Base-by-base conservation (phyloP, 1,284 basidiomycete species). In the Malassezia equina region DNA sequence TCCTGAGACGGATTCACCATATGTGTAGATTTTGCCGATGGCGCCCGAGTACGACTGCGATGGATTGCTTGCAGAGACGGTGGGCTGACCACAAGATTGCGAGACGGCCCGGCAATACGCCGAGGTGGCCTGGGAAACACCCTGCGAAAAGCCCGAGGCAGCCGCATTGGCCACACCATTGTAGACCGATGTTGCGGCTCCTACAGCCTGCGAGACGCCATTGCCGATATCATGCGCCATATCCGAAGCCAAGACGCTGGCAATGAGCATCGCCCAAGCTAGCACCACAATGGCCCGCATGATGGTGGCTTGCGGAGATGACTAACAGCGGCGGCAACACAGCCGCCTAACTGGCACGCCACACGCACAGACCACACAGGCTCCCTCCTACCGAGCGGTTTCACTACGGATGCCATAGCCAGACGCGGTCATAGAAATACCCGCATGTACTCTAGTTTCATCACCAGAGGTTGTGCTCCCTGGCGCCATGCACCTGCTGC, bases 11-110 rank as follows among this genome's bases (percentile, higher is more conserved):
- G 40, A 34, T n/a, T 44, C 48, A 11, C 48, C 54, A 29, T 32
- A 39, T 3, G 33, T 56, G n/a, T 47, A 36, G 2, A 56, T 15
- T 9, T 48, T 51, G 47, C 54, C 54, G 8, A 56, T 51, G 11
- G 42, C 54, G 19, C 34, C 34, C 34, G 19, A 51, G 44, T 51
- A 56, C 11, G 33, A 39, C 39, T 56, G 54, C 13, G 17, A 33
- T 1, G 54, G 54, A 27, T 56, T 33, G 15, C 17, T 46, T 3
- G 42, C 42, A 7, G 12, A 25, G 4, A 49, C 54, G 7, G 48
- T 51, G 6, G 46, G 46, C 41, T 43, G 24, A 17, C 41, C 41
- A 43, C 41, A 28, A 3, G 24, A 43, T 43, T 24, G 15, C 24
- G 41, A 24, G 21, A 15, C 41, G 25, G 27, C 27, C 11, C 21